A percentile compares a stretch with the other conserved stretches of the same genome.
Conservation (phyloP, 345 rosid genomes). For the Excoecaria cochinchinensis region DNA sequence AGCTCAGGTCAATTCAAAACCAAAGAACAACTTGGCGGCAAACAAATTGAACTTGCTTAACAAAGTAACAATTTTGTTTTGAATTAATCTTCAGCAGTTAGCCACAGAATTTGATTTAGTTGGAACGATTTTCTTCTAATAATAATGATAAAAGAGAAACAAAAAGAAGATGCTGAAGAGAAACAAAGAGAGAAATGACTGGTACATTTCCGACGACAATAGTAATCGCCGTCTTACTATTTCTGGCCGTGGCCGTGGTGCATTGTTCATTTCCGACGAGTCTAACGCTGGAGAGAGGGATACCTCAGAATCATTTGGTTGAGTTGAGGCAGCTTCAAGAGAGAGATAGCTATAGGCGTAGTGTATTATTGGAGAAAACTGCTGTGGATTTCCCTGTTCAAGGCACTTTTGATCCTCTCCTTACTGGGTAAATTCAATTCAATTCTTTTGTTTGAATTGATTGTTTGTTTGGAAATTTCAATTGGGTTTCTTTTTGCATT, state of each 20-base stretch:
- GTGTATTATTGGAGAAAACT: slow-evolving; percentile 55
- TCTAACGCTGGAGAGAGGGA: slow-evolving; percentile 37
- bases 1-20: too few species aligned
- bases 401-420: slow-evolving; percentile 72
- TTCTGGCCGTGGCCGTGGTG: slow-evolving; percentile 22
- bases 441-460: neutral
- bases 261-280: slow-evolving; percentile 35
- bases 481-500: too few species aligned
- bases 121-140: neutral
- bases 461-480: too few species aligned
- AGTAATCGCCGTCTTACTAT: neutral
- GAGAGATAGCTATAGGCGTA: slow-evolving; percentile 64
- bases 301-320: slow-evolving; percentile 53
- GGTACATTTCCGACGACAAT: slow-evolving; percentile 7
- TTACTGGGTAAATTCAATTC: slow-evolving; percentile 59
- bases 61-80: too few species aligned
- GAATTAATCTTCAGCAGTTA: neutral
- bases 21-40: too few species aligned
- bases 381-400: slow-evolving; percentile 67
- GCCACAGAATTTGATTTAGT: neutral
- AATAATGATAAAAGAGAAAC: neutral
- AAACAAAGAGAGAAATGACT: neutral
- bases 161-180: neutral
- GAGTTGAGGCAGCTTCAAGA: slow-evolving; percentile 59
- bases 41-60: too few species aligned